Percentiles rank a stretch among this genome's conserved stretches.
phyloP scores from a whole-genome alignment of 495 filamentous ascomycete genomes.

The Penicillium coffeae region DNA sequence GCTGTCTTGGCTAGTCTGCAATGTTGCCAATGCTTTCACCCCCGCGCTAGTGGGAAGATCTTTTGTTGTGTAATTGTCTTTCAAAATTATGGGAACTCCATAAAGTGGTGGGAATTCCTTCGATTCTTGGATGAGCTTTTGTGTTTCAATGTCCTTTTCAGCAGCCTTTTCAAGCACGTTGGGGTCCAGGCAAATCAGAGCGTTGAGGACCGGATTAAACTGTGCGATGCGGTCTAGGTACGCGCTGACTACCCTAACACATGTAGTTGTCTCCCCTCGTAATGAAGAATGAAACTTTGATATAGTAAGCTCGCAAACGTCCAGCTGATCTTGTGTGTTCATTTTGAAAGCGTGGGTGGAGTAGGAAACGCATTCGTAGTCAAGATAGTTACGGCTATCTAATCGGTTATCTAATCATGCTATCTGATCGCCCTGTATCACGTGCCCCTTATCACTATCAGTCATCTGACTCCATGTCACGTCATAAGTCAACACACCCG shows the following conservation, averaged over 20 bases:
- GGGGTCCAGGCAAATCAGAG: constrained; percentile 52
- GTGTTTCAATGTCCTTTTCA: constrained; percentile 40
- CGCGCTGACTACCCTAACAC: constrained; percentile 37
- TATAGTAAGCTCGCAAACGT: background rate
- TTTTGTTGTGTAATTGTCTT: constrained; percentile 57
- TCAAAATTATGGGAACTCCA: constrained; percentile 58
- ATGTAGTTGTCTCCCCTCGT: background rate
- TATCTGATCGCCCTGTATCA: too few species aligned
- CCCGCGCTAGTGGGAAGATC: constrained; percentile 55
- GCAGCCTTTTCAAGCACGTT: constrained; percentile 47
- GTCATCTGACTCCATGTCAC: too few species aligned
- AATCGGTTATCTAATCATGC: too few species aligned
- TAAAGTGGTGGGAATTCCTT: constrained; percentile 15
- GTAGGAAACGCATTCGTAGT: too few species aligned
- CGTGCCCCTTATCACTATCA: too few species aligned
- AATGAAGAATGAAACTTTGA: background rate
- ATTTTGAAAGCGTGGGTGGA: too few species aligned
- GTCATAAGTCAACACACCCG: too few species aligned
- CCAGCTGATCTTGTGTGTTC: too few species aligned
- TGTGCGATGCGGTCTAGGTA: constrained; percentile 54
- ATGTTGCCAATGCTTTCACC: constrained; percentile 41
- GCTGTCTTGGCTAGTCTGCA: constrained; percentile 44
- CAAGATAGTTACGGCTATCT: too few species aligned
- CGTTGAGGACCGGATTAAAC: constrained; percentile 54
- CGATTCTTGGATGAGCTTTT: constrained; percentile 11